Base-by-base conservation (phyloP, 345 rosid species). In the Eucalyptus curtisii region DNA sequence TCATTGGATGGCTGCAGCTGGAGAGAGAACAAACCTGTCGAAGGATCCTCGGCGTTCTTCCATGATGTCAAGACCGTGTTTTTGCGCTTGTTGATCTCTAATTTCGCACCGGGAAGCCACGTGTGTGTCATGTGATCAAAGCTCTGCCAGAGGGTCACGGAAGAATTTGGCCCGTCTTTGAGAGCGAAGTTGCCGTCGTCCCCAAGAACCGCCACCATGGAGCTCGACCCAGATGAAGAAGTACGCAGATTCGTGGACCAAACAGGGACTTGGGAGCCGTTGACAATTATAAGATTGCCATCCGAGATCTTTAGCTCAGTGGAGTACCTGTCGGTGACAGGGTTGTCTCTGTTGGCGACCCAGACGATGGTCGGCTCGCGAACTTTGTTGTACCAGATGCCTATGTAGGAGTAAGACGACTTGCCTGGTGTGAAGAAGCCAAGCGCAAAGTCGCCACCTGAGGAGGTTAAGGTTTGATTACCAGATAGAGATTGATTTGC, bases 11-110 rank as follows among this genome's bases (percentile, higher is more conserved):
- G 95, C 79, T 93, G 95, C 12, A 95, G 91, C 94, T 93, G 94
- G 10, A 96, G 95, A 64, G 99, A 94, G 92, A 93, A 97, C 79
- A 93, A 94, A 89, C 99, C 98, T 10, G 94, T 93, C 20, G 97
- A 91, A 17, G 98, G 98, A 89, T 97, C 95, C 12, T 94, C 94
- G 2, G 5, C 17, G 88, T 89, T 96, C 89, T 91, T 96, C 98
- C 98, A 97, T 3, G 97, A 97, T 20, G 90, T 89, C 30, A 97
- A 94, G 49, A 80, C 91, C 47, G 37, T 88, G 2, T 89, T 89
- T 40, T 92, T 93, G 57, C 76, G 90, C 89, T 92, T 96, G 90
- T 94, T 89, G 13, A 90, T 87, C 88, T 92, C 92, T 79, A 97
- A 17, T 85, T 92, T 96, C 4, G 92, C 93, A 25, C 99, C 97